phyloP scores from a whole-genome alignment of 1,284 basidiomycete species.

The Fomitopsis betulina region DNA sequence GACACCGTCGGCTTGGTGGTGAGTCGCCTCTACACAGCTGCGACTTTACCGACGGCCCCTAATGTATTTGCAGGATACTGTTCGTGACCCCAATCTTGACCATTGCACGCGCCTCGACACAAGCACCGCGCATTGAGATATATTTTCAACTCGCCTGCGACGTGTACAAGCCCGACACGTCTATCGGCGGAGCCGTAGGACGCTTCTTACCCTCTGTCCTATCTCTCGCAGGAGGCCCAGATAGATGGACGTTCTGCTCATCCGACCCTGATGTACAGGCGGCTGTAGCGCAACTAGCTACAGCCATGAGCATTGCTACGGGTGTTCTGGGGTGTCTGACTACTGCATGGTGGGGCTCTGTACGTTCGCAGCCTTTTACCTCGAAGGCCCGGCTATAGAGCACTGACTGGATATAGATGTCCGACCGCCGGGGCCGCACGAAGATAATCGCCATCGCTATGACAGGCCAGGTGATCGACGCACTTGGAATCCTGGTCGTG shows the following conservation, averaged over 20 bases:
- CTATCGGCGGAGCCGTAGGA: slow-evolving; percentile 6
- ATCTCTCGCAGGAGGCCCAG: background rate
- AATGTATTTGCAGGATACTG: slow-evolving; percentile 44
- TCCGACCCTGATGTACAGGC: slow-evolving; percentile 71
- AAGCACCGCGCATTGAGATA: slow-evolving; percentile 61
- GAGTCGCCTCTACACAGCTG: slow-evolving; percentile 21
- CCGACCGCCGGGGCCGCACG: slow-evolving; percentile 77
- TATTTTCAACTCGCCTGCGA: slow-evolving; percentile 28
- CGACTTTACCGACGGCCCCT: background rate
- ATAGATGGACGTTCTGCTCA: slow-evolving; percentile 44
- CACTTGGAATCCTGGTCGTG: slow-evolving; percentile 66
- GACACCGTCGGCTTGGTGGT: slow-evolving; percentile 68
- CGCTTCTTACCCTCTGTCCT: background rate
- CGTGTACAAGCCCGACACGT: slow-evolving; percentile 20
- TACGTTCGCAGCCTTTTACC: slow-evolving; percentile 19
- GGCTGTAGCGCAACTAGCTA: slow-evolving; percentile 50
- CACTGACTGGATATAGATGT: slow-evolving; percentile 41
- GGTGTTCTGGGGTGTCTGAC: slow-evolving; percentile 74
- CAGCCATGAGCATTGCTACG: slow-evolving; percentile 62
- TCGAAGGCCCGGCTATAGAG: too few relatives aligned
- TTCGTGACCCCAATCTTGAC: slow-evolving; percentile 47
- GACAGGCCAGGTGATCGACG: slow-evolving; percentile 61
- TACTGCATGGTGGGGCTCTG: slow-evolving; percentile 83
- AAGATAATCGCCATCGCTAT: slow-evolving; percentile 60
- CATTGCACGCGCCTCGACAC: slow-evolving; percentile 46